Conservation (phyloP, 768 basidiomycete genomes). For the Podaxis mareebaensis region DNA sequence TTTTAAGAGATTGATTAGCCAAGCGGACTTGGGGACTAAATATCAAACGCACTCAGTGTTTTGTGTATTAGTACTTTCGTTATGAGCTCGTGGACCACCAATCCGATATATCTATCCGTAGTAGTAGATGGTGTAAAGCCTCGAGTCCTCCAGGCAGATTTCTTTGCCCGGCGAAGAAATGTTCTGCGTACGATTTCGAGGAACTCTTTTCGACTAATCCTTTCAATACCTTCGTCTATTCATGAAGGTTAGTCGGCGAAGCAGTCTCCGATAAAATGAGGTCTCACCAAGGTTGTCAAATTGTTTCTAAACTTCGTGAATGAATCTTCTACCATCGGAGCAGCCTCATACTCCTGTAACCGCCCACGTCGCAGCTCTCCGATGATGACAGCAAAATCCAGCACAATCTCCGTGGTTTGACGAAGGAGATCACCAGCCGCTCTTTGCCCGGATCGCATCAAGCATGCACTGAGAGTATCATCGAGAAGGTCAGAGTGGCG, state of each 20-base stretch:
- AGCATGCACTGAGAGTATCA: conserved; percentile 73
- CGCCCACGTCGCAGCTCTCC: conserved; percentile 57
- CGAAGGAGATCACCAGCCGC: conserved; percentile 65
- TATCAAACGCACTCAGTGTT: not conserved
- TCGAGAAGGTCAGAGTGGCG: conserved; percentile 72
- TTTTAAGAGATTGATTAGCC: not conserved
- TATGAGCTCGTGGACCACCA: conserved; percentile 49
- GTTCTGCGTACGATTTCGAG: conserved; percentile 23
- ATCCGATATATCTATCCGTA: conserved; percentile 52
- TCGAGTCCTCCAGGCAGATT: conserved; percentile 51
- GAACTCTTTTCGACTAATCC: conserved; percentile 54
- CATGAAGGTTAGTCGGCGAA: conserved; percentile 13
- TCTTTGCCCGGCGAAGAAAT: conserved; percentile 30
- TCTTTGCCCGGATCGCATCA: conserved; percentile 68
- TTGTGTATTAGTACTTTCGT: not conserved
- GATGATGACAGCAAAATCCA: conserved; percentile 67
- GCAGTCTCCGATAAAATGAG: not conserved
- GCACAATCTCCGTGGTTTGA: conserved; percentile 59
- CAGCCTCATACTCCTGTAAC: conserved; percentile 67
- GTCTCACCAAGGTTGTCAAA: conserved; percentile 59
- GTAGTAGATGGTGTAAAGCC: conserved; percentile 54
- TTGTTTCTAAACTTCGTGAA: conserved; percentile 53
- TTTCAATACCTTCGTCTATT: conserved; percentile 57
- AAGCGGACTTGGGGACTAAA: not conserved
- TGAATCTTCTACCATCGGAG: conserved; percentile 52